Conservation (phyloP, 2,329 filamentous ascomycete species). For the Penicillium sp. region DNA sequence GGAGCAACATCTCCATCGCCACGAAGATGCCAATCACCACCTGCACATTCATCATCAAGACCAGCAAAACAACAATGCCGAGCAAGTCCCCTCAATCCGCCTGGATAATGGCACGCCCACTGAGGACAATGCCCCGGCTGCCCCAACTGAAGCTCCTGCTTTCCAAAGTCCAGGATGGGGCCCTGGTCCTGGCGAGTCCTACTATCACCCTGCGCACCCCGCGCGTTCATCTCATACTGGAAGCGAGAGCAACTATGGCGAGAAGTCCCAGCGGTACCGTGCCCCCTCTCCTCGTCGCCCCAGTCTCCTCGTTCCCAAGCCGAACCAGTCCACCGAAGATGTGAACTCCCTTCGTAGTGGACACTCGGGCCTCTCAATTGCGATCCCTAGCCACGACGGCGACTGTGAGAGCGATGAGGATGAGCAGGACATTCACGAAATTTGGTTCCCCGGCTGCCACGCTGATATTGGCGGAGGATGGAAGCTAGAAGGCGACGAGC, state of each 20-base stretch:
- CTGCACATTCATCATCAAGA: slow-evolving; percentile 28
- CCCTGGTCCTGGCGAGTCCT: slow-evolving; percentile 28
- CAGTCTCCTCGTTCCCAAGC: slow-evolving; percentile 35
- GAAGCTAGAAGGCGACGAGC: slow-evolving; percentile 62
- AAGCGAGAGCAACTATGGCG: slow-evolving; percentile 17
- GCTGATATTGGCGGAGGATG: slow-evolving; percentile 80
- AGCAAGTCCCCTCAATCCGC: slow-evolving; percentile 35
- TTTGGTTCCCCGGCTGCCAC: slow-evolving; percentile 76
- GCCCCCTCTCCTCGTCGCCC: slow-evolving; percentile 24
- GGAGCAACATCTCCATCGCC: slow-evolving; percentile 19
- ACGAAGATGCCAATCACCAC: slow-evolving; percentile 24
- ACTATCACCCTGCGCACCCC: slow-evolving; percentile 36
- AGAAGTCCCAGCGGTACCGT: slow-evolving; percentile 33
- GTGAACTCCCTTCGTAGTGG: slow-evolving; percentile 34
- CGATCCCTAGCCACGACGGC: slow-evolving; percentile 27
- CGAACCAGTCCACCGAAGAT: slow-evolving; percentile 34
- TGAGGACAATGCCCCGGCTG: slow-evolving; percentile 7
- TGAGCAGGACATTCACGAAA: slow-evolving; percentile 74
- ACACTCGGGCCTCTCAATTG: slow-evolving; percentile 35
- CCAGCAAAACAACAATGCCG: slow-evolving; percentile 5
- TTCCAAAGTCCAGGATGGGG: slow-evolving; percentile 14
- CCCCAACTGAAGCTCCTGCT: slow-evolving; percentile 2
- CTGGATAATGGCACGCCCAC: slow-evolving; percentile 30
- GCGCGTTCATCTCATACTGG: slow-evolving; percentile 25
- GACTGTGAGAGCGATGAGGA: slow-evolving; percentile 37